phyloP scores from a whole-genome alignment of 2,329 filamentous ascomycete genomes.

The Aspergillus sp. region DNA sequence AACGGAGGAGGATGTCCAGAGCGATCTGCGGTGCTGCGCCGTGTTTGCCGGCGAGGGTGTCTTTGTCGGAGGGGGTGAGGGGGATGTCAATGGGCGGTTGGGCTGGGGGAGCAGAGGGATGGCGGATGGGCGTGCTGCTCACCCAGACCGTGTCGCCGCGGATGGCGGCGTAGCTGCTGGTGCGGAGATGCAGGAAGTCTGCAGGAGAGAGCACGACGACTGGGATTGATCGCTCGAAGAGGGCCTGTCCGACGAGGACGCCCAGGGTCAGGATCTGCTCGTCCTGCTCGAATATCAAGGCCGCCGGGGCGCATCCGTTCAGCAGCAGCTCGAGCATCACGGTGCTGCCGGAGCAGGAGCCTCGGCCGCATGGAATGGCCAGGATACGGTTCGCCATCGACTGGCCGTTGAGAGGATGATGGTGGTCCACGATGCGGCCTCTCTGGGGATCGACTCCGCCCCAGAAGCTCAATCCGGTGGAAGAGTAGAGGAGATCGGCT shows the following conservation, averaged over 20 bases:
- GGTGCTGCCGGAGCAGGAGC: conserved; percentile 48
- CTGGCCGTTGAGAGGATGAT: conserved; percentile 41
- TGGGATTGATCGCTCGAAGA: conserved; percentile 44
- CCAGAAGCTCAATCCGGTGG: conserved; percentile 46
- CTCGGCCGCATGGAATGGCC: conserved; percentile 47
- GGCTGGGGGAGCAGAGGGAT: neutral
- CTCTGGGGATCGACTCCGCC: conserved; percentile 43
- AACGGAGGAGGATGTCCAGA: conserved; percentile 39
- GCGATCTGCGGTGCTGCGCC: conserved; percentile 37
- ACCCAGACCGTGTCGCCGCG: neutral
- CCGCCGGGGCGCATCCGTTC: conserved; percentile 37
- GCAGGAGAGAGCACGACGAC: conserved; percentile 29
- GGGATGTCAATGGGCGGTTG: conserved; percentile 10
- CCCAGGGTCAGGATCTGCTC: conserved; percentile 50
- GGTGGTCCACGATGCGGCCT: conserved; percentile 45
- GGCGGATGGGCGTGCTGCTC: neutral
- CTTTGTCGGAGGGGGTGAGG: conserved; percentile 22
- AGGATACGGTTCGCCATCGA: conserved; percentile 35
- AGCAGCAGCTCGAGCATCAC: conserved; percentile 48
- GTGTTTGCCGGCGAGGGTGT: conserved; percentile 27
- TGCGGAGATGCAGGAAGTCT: conserved; percentile 15
- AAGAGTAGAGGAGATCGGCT: conserved; percentile 29
- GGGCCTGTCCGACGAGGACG: conserved; percentile 42
- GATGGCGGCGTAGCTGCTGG: conserved; percentile 6
- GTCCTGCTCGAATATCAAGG: conserved; percentile 41